These are phyloP conservation scores for Malus hybrid DNA, from an alignment of 331 rosid species.

Conservation along the genomic window DNA sequence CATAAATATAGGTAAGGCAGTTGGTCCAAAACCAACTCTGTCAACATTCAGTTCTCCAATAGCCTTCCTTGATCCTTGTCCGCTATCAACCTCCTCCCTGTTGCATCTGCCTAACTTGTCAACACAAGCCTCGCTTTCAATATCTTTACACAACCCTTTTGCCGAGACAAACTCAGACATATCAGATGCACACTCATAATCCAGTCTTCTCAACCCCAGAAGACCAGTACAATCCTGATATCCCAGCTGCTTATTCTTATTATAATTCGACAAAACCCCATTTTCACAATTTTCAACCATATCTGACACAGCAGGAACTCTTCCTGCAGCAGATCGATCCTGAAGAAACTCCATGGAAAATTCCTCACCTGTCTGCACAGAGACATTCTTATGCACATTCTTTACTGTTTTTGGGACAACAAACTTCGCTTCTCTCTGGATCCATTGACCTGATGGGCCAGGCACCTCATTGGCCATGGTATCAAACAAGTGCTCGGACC, in stretches of 20 bases:
- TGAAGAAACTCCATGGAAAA: slow-evolving; percentile 31
- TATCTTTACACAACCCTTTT: slow-evolving; percentile 34
- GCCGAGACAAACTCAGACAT: slow-evolving; percentile 22
- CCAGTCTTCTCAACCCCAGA: slow-evolving; percentile 53
- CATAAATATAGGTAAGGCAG: slow-evolving; percentile 18
- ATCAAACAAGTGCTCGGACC: slow-evolving; percentile 28
- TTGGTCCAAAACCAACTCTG: slow-evolving; percentile 11
- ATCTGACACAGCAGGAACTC: slow-evolving; percentile 25
- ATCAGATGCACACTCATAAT: slow-evolving; percentile 50
- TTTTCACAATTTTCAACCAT: slow-evolving; percentile 15
- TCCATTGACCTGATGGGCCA: slow-evolving; percentile 28
- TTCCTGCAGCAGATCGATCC: slow-evolving; percentile 30
- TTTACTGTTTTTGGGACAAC: slow-evolving; percentile 24
- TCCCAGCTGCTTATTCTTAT: slow-evolving; percentile 31
- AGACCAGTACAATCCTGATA: slow-evolving; percentile 43
- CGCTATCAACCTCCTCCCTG: slow-evolving; percentile 27
- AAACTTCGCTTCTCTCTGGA: slow-evolving; percentile 18
- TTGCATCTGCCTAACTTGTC: slow-evolving; percentile 22
- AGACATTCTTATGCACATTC: slow-evolving; percentile 24
- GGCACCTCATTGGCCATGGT: slow-evolving; percentile 27
- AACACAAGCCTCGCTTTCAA: slow-evolving; percentile 28
- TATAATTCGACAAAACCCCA: slow-evolving; percentile 22
- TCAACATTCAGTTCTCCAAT: slow-evolving; percentile 36
- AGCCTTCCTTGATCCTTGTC: slow-evolving; percentile 30
- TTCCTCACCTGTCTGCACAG: slow-evolving; percentile 28